phyloP scores from a whole-genome alignment of 176 grass and related monocot genomes.

The Hordeum marinum region DNA sequence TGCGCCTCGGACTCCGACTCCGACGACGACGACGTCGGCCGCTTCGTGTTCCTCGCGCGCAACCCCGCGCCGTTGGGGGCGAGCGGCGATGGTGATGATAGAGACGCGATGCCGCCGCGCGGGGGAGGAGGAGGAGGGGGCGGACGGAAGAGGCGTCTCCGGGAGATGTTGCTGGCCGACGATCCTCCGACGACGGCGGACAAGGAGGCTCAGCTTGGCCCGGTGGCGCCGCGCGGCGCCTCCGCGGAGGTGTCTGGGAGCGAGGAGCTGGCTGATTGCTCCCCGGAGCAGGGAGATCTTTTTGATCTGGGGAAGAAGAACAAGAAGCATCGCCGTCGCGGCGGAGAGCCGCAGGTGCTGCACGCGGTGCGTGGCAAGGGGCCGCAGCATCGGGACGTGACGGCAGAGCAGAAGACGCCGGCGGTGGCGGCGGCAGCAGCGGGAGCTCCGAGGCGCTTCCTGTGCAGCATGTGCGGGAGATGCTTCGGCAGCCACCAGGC shows the following conservation, averaged over 20 bases:
- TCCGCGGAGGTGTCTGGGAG: neutral
- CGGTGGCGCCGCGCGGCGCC: neutral
- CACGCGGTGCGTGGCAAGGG: neutral
- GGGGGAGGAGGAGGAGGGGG: neutral
- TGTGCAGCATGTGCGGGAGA: constrained; percentile 5
- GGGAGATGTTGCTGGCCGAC: neutral
- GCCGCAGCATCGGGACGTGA: neutral
- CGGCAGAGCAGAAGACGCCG: neutral
- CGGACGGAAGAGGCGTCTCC: neutral
- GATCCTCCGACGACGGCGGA: neutral
- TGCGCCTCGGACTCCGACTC: neutral
- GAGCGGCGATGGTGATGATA: neutral
- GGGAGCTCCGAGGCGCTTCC: neutral
- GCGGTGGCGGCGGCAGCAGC: neutral
- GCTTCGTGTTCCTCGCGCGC: constrained; percentile 37
- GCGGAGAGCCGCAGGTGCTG: neutral
- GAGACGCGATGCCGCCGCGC: neutral
- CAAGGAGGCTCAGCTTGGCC: neutral
- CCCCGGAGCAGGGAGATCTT: neutral
- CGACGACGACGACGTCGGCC: constrained; percentile 23
- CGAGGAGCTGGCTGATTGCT: neutral
- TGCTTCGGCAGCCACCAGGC: constrained; percentile 16
- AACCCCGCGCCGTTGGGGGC: neutral
- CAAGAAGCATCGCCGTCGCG: neutral
- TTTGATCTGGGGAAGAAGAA: neutral